Conservation (phyloP, 2,329 filamentous ascomycete genomes). For the Rhynchosporium graminicola region DNA sequence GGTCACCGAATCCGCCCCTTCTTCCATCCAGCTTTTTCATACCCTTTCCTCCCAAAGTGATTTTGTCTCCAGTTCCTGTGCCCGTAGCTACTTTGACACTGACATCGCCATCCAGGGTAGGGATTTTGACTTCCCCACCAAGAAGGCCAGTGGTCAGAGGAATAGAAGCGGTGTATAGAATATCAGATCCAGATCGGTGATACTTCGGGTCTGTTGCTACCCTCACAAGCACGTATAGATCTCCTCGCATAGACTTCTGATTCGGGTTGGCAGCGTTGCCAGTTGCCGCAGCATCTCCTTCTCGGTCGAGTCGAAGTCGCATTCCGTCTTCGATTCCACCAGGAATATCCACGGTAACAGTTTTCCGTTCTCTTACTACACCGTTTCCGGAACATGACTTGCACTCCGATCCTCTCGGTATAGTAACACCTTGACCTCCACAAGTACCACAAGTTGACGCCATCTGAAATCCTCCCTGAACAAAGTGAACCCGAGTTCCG, state of each 20-base stretch:
- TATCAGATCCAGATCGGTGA: constrained; percentile 81
- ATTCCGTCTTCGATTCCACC: constrained; percentile 96
- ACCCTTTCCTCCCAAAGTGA: constrained; percentile 86
- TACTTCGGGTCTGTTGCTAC: constrained; percentile 92
- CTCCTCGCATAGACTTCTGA: constrained; percentile 70
- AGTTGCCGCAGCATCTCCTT: constrained; percentile 83
- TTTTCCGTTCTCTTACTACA: constrained; percentile 79
- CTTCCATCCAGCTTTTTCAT: constrained; percentile 82
- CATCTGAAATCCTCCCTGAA: constrained; percentile 95
- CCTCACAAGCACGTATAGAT: constrained; percentile 87
- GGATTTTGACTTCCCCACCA: constrained; percentile 85
- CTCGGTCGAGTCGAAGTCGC: constrained; percentile 80
- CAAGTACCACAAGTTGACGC: constrained; percentile 83
- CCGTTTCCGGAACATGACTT: constrained; percentile 78
- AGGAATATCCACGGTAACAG: constrained; percentile 87
- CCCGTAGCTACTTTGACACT: constrained; percentile 90
- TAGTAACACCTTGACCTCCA: constrained; percentile 72
- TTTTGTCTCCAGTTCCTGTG: constrained; percentile 87
- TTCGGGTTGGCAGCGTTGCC: constrained; percentile 66
- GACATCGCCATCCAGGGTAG: constrained; percentile 86
- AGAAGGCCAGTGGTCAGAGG: constrained; percentile 91
- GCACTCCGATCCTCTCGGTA: constrained; percentile 82
- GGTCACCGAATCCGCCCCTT: constrained; percentile 72
- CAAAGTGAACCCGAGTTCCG: constrained; percentile 82
- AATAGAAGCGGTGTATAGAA: constrained; percentile 88